Evolutionary conservation across 805 yeast species (phyloP), one percentile per base, ranked within the genome.

Genomic region (Candida anglica): DNA sequence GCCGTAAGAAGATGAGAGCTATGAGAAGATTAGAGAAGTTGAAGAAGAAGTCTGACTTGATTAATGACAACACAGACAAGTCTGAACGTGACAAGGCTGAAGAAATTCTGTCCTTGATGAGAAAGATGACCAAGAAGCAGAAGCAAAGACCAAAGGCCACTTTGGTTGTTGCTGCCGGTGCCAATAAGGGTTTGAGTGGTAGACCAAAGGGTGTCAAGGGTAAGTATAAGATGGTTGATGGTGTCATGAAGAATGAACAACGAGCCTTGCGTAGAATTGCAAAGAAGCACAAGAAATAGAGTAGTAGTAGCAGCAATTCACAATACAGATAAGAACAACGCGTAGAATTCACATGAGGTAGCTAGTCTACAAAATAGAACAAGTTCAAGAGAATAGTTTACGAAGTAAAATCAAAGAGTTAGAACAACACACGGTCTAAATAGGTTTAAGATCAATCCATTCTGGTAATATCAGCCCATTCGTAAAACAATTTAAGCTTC

Each of bases 191-290:
- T 39, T 65, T 89, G 33, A 70, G 85, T 47, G 98, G 98, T 36
- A 83, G 99, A 69, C 99, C 99, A 27, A 83, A 78, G 66, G 99
- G 98, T 59, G 79, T 93, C 47, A 87, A 81, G 61, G 99, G 99
- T 65, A 88, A 86, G 59, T 93, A 93, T 69, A 93, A 86, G 81
- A 93, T 93, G 98, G 98, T 93, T 48, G 99, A 93, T 64, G 98
- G 98, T 71, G 86, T 81, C 15, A 71, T 87, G 83, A 93, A 93
- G 85, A 93, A 93, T 60, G 99, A 93, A 66, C 89, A 84, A 72
- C 73, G 98, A 47, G 96, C 98, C 10, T 69, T 91, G 53, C 81
- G 76, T 54, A 80, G 98, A 58, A 86, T 89, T 46, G 84, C 87
- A 17, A 93, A 89, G 74, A 87, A 86, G 69, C 72, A 81, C 53